Evolutionary conservation across 2,329 filamentous ascomycete genomes (phyloP).

Genomic region (Venturia effusa): DNA sequence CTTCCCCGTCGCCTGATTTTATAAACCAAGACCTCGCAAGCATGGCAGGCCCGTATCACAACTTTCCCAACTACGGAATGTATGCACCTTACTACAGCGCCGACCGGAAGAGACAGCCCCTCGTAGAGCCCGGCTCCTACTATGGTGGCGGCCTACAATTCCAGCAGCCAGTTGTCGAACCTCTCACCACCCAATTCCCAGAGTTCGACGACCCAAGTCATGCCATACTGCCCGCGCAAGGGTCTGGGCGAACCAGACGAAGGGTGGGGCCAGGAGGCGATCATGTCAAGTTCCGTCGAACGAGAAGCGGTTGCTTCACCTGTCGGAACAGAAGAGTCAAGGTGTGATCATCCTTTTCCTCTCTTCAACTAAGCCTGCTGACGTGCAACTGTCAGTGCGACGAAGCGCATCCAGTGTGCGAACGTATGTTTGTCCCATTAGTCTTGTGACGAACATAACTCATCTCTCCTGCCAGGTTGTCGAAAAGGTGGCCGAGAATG

Average conservation of each 20-base stretch:
- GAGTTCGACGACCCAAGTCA: slow-evolving; percentile 25
- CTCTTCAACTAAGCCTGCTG: slow-evolving; percentile 4
- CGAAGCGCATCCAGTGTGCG: slow-evolving; percentile 76
- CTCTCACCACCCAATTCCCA: background rate
- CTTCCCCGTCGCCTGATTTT: background rate
- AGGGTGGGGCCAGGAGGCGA: slow-evolving; percentile 36
- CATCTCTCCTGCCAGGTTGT: slow-evolving; percentile 49
- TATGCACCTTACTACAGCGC: slow-evolving; percentile 7
- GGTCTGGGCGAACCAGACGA: slow-evolving; percentile 17
- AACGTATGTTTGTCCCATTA: slow-evolving; percentile 40
- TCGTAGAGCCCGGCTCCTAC: background rate
- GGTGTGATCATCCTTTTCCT: slow-evolving; percentile 26
- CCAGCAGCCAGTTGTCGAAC: slow-evolving; percentile 5
- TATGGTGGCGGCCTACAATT: background rate
- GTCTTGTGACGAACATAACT: slow-evolving; percentile 13
- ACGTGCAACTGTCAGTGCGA: slow-evolving; percentile 56
- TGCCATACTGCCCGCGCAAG: slow-evolving; percentile 18
- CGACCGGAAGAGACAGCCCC: background rate
- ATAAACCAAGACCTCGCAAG: background rate
- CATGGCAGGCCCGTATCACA: slow-evolving; percentile 9
- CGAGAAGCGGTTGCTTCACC: slow-evolving; percentile 86
- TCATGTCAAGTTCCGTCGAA: slow-evolving; percentile 84
- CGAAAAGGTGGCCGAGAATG: slow-evolving; percentile 87
- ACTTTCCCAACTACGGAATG: slow-evolving; percentile 4
- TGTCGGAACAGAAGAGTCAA: slow-evolving; percentile 83